phyloP scores from a whole-genome alignment of 352 stramenopile species.

The Globisporangium viniferum region DNA sequence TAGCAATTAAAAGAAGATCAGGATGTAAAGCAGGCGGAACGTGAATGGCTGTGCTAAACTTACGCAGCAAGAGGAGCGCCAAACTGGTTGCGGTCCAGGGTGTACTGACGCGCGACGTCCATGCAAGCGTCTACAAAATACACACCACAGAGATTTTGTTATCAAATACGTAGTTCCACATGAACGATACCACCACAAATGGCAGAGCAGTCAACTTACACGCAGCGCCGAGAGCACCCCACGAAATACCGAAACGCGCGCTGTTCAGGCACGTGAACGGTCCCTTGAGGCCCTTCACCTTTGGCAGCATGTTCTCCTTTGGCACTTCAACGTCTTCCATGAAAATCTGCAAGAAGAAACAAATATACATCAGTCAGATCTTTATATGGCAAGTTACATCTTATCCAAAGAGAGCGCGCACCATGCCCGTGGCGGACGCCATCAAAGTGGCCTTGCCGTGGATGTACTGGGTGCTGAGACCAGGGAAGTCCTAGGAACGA shows the following conservation, averaged over 20 bases:
- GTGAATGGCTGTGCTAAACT: conserved; percentile 13
- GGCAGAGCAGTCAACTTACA: conserved; percentile 32
- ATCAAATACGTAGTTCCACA: background rate
- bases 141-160: background rate
- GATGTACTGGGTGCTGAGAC: conserved; percentile 93
- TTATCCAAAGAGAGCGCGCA: conserved; percentile 13
- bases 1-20: background rate
- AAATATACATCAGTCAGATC: background rate
- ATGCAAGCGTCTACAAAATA: conserved; percentile 87
- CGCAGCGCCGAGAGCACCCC: conserved; percentile 94
- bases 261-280: conserved; percentile 98
- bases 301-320: conserved; percentile 91
- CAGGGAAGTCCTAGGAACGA: conserved; percentile 68
- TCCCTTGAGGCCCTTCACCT: conserved; percentile 89
- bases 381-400: background rate
- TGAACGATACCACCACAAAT: background rate
- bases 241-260: conserved; percentile 96
- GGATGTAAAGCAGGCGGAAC: background rate
- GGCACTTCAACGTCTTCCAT: conserved; percentile 96
- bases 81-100: conserved; percentile 95
- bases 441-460: conserved; percentile 96
- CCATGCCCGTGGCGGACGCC: conserved; percentile 94
- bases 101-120: conserved; percentile 92
- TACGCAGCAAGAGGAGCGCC: conserved; percentile 93
- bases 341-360: conserved; percentile 80